Conservation (phyloP, 148 eudicot species). For the Amaranthus hypochondriacus region DNA sequence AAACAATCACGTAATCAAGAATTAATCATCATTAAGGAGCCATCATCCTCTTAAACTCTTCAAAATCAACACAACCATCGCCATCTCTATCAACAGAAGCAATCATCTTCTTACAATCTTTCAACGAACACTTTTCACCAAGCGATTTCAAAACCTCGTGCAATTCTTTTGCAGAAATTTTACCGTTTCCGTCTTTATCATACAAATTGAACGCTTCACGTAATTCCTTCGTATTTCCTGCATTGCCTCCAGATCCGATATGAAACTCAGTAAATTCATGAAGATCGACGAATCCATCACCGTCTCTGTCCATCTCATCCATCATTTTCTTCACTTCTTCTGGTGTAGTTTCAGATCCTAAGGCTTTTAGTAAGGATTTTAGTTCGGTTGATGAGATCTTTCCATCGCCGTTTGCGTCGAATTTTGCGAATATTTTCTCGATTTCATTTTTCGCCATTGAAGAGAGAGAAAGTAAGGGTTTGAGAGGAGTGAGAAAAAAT, state of each 20-base stretch:
- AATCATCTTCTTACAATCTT: slow-evolving; percentile 66
- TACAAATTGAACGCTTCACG: slow-evolving; percentile 61
- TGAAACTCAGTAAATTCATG: slow-evolving; percentile 60
- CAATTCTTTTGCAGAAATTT: slow-evolving; percentile 60
- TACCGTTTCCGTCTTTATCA: slow-evolving; percentile 63
- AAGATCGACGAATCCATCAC: slow-evolving; percentile 70
- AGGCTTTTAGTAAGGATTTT: slow-evolving; percentile 33
- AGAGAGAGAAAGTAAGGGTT: slow-evolving; percentile 5
- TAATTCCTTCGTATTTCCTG: slow-evolving; percentile 34
- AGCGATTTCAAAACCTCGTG: slow-evolving; percentile 51
- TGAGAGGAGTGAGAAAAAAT: background rate
- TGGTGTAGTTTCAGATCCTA: slow-evolving; percentile 52
- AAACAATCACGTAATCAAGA: background rate
- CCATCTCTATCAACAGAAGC: slow-evolving; percentile 58
- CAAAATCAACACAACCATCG: slow-evolving; percentile 72
- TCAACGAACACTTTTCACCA: slow-evolving; percentile 52
- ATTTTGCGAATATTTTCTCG: slow-evolving; percentile 48
- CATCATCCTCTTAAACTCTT: slow-evolving; percentile 93
- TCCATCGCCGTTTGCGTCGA: slow-evolving; percentile 82
- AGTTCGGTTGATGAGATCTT: slow-evolving; percentile 56
- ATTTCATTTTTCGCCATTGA: slow-evolving; percentile 37
- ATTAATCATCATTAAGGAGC: background rate
- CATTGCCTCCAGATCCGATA: slow-evolving; percentile 34
- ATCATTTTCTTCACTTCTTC: slow-evolving; percentile 56
- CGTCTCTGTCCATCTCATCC: slow-evolving; percentile 73